These are phyloP conservation scores for Tanacetum coccineum DNA, from an alignment of 129 eudicot species.

Conservation along the genomic window DNA sequence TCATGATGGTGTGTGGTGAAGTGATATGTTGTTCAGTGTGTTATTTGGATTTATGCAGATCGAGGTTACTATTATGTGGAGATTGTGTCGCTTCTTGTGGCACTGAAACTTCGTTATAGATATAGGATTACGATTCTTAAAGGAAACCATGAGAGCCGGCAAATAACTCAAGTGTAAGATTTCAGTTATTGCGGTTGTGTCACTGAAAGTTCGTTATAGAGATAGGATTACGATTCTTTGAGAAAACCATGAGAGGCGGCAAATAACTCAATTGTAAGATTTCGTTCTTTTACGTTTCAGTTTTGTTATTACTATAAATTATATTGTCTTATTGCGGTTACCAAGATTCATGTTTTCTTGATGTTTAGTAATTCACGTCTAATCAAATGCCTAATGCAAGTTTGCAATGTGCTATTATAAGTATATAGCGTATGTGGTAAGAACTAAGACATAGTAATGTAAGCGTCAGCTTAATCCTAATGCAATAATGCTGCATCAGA, in stretches of 20 bases:
- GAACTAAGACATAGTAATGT: too few species aligned
- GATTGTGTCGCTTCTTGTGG: too few species aligned
- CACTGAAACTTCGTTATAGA: too few species aligned
- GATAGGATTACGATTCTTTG: slow-evolving; percentile 95
- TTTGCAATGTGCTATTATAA: too few species aligned
- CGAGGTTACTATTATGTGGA: slow-evolving; percentile 71
- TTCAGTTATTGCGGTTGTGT: too few species aligned
- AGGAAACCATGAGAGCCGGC: too few species aligned
- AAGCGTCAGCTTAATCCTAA: not conserved
- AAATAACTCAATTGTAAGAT: slow-evolving; percentile 53
- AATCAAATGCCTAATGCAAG: too few species aligned
- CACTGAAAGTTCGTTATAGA: too few species aligned
- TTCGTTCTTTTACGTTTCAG: slow-evolving; percentile 12
- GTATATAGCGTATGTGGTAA: too few species aligned
- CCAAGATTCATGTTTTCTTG: slow-evolving; percentile 13
- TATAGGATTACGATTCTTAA: too few species aligned
- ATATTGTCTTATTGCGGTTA: too few species aligned
- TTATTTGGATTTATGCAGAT: slow-evolving; percentile 34
- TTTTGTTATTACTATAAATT: not conserved
- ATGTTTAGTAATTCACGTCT: slow-evolving; percentile 3
- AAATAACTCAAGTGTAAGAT: too few species aligned
- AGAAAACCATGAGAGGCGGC: slow-evolving; percentile 88
- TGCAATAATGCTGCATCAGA: slow-evolving; percentile 4
- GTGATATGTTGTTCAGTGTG: slow-evolving; percentile 17
- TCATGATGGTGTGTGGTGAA: slow-evolving; percentile 18